These are phyloP conservation scores for Linnemannia zychae DNA, from an alignment of 192 early-diverging fungal species.

Conservation along the genomic window DNA sequence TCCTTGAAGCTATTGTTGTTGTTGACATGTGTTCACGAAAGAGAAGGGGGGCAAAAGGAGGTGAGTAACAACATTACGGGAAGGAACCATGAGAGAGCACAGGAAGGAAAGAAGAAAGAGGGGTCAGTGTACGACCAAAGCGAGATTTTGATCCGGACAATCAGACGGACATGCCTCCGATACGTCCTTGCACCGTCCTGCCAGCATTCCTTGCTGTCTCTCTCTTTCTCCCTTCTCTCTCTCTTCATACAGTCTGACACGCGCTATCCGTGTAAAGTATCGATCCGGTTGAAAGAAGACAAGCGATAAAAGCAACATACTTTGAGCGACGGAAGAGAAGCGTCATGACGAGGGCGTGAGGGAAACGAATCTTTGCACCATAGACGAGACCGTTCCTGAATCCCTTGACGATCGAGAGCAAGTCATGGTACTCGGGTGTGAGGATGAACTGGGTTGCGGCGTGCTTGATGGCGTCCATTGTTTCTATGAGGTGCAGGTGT, in stretches of 20 bases:
- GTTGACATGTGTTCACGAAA: not conserved
- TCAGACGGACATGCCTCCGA: not conserved
- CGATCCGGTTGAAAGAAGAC: not conserved
- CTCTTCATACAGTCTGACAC: not conserved
- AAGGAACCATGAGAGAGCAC: not conserved
- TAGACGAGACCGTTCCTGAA: constrained; percentile 97
- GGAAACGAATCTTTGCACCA: constrained; percentile 95
- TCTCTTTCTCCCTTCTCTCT: not conserved
- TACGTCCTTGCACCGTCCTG: not conserved
- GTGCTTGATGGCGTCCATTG: constrained; percentile 58
- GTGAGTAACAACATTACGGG: not conserved
- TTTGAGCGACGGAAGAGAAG: constrained; percentile 90
- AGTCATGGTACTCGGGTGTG: constrained; percentile 83
- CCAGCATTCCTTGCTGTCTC: not conserved
- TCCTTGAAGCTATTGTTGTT: constrained; percentile 73
- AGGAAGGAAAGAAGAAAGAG: not conserved
- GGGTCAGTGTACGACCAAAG: not conserved
- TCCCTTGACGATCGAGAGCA: constrained; percentile 90
- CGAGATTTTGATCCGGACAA: constrained; percentile 1
- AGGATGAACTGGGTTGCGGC: constrained; percentile 65
- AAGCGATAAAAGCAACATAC: constrained; percentile 58
- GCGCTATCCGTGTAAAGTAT: not conserved
- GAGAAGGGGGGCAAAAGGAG: not conserved
- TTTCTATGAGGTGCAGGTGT: not conserved
- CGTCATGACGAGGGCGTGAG: constrained; percentile 98